These are phyloP conservation scores for Suaeda aralocaspica DNA, from an alignment of 148 eudicot species.

Conservation along the genomic window DNA sequence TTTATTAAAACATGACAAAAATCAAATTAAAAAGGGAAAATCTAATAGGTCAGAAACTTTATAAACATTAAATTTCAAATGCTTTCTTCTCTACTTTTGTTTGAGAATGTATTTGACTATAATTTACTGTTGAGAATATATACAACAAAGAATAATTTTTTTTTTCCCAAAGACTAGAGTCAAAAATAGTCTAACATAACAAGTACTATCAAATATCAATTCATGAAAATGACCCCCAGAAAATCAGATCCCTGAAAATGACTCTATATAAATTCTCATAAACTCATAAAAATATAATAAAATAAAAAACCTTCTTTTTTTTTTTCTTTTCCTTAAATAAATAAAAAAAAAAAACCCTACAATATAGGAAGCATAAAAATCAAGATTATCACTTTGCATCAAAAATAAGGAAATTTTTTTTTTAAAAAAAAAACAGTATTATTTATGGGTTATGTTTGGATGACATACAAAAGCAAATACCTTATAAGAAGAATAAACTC, in stretches of 20 bases:
- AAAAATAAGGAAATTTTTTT: background rate
- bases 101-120: no score
- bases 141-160: no score
- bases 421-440: background rate
- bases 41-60: background rate
- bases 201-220: slow-evolving; percentile 15
- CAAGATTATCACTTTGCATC: background rate
- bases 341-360: background rate
- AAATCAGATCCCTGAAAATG: slow-evolving; percentile 22
- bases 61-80: background rate
- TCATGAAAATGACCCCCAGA: slow-evolving; percentile 26
- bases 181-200: background rate
- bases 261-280: background rate
- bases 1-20: background rate
- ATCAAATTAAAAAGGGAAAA: background rate
- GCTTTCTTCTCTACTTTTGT: no score
- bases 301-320: background rate
- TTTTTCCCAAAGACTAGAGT: slow-evolving; percentile 6
- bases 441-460: slow-evolving; percentile 9
- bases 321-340: background rate
- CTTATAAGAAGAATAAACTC: slow-evolving; percentile 18
- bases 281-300: background rate
- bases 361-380: background rate
- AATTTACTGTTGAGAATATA: no score
- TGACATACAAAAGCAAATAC: slow-evolving; percentile 16